Evolutionary conservation across 2,329 filamentous ascomycete species (phyloP).

Genomic region (Alternaria triticimaculans): DNA sequence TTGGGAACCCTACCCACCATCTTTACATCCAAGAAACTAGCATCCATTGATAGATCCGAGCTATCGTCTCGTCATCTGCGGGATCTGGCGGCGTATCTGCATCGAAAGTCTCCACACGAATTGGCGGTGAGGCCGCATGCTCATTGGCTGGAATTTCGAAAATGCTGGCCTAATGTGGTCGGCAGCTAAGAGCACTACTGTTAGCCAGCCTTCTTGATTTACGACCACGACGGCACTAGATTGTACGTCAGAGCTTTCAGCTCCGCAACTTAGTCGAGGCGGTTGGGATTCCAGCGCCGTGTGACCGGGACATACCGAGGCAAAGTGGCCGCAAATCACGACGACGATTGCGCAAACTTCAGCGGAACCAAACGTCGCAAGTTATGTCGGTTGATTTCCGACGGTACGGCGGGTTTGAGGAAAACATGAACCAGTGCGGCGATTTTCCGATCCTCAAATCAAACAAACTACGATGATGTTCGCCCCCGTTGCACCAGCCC

Average conservation of each 20-base stretch:
- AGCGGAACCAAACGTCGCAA: background rate
- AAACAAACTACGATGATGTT: constrained; percentile 5
- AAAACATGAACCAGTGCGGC: constrained; percentile 1
- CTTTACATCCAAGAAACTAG: constrained; percentile 1
- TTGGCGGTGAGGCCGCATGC: constrained; percentile 42
- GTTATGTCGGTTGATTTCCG: background rate
- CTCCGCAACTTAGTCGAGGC: background rate
- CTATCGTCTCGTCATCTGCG: constrained; percentile 35
- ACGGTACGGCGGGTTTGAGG: background rate
- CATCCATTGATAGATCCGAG: constrained; percentile 4
- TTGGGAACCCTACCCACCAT: constrained; percentile 3
- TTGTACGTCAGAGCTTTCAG: background rate
- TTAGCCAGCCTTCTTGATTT: constrained; percentile 27
- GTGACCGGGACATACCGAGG: background rate
- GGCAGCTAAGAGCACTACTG: constrained; percentile 17
- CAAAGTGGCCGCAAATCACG: background rate
- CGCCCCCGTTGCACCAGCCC: background rate
- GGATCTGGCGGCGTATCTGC: constrained; percentile 37
- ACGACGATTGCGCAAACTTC: constrained; percentile 2
- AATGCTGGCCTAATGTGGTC: constrained; percentile 32
- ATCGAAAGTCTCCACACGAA: constrained; percentile 31
- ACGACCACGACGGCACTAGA: constrained; percentile 15
- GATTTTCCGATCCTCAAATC: constrained; percentile 1
- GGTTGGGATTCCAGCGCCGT: background rate
- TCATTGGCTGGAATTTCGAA: constrained; percentile 37